Base-by-base conservation (phyloP, 306 rosid species). In the Aeschynomene evenia region DNA sequence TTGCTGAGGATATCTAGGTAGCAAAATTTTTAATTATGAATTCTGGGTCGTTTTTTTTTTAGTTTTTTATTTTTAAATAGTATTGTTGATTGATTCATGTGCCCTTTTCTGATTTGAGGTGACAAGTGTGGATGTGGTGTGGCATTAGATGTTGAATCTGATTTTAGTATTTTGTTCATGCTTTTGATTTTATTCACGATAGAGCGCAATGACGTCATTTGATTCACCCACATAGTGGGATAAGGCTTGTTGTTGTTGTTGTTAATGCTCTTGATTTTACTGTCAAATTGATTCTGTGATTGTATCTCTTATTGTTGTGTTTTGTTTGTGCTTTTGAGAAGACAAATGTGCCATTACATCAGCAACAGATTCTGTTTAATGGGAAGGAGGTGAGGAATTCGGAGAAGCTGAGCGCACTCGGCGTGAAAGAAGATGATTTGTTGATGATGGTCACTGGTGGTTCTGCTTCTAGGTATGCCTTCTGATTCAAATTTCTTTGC, bases 381-480 rank as follows among this genome's bases (percentile, higher is more conserved):
- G 97, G 98, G 56, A 88, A 16, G 78, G 97, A 88, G 84, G 75
- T 90, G 66, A 72, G 70, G 15, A 94, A 94, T 81, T 78, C 65
- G 50, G 96, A 90, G 66, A 87, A 90, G 74, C 67, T 94, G 75
- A 88, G 92, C 70, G 88, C 74, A 2, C 62, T 90, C 19, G 98
- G 97, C 60, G 98, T 94, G 49, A 94, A 87, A 76, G 92, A 94
- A 36, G 91, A 90, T 60, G 98, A 94, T 81, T 82, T 94, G 88
- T 72, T 90, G 39, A 94, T 88, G 97, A 85, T 94, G 98, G 81
- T 87, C 37, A 69, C 92, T 37, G 70, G 39, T 29, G 60, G 36
- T 31, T 42, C 15, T 9, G 82, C 83, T 26, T 72, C 94, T 56
- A 82, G 95, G 98, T 90, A 76, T 37, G 70, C 43, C 23, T 53